Conservation (phyloP, 1,139 yeast species). For the Saccharomyces hybrid region DNA sequence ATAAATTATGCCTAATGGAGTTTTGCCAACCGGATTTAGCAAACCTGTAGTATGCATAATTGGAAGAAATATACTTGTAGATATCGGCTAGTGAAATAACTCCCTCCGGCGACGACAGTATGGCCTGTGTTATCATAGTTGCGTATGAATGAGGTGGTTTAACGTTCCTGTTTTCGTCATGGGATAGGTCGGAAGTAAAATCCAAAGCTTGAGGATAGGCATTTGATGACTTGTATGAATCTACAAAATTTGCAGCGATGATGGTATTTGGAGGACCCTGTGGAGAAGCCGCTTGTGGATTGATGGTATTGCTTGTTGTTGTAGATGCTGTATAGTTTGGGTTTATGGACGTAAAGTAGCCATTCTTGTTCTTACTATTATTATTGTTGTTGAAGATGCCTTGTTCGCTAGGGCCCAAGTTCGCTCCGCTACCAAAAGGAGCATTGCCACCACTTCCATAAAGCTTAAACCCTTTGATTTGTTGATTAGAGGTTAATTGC, state of each 20-base stretch:
- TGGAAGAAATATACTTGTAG: conserved; percentile 80
- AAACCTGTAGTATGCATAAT: conserved; percentile 85
- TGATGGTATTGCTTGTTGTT: neutral
- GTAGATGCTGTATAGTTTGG: neutral
- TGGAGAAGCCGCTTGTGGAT: neutral
- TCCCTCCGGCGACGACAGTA: conserved; percentile 79
- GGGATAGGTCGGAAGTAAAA: conserved; percentile 46
- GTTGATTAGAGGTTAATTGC: conserved; percentile 3
- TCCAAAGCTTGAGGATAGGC: conserved; percentile 28
- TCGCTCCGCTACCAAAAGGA: neutral
- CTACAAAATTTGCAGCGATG: conserved; percentile 5
- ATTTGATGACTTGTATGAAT: conserved; percentile 8
- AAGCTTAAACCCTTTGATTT: conserved; percentile 29
- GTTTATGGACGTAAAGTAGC: neutral
- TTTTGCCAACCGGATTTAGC: conserved; percentile 96
- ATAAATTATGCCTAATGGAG: conserved; percentile 73
- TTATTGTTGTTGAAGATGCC: neutral
- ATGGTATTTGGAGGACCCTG: conserved; percentile 2
- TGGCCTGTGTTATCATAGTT: conserved; percentile 97
- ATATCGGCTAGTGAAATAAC: conserved; percentile 85
- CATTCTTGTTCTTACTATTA: neutral
- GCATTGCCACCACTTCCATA: conserved; percentile 18
- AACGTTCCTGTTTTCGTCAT: conserved; percentile 82
- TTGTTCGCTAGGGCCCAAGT: neutral
- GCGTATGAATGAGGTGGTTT: conserved; percentile 98